Evolutionary conservation across 257 asterid species (phyloP).

Genomic region (Paulownia fortunei): DNA sequence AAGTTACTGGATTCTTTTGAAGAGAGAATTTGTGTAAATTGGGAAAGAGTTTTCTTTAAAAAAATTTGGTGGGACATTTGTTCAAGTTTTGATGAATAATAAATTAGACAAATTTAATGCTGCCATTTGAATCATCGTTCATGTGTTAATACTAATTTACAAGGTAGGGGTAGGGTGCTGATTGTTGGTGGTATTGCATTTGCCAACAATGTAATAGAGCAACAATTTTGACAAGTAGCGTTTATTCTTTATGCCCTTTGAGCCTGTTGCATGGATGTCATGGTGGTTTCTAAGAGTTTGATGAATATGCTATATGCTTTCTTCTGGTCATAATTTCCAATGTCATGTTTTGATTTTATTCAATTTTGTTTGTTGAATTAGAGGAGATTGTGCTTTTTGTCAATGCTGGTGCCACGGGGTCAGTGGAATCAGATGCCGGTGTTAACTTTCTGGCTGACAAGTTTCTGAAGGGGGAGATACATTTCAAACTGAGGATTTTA

Average conservation of each 20-base stretch:
- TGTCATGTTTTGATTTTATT: conserved; percentile 19
- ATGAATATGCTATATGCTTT: not conserved
- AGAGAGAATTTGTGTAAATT: not conserved
- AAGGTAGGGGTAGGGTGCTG: not conserved
- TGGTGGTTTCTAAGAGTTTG: conserved; percentile 2
- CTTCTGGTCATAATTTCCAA: too few species aligned
- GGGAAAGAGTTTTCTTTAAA: not conserved
- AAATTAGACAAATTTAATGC: not conserved
- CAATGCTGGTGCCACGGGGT: conserved; percentile 75
- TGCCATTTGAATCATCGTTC: not conserved
- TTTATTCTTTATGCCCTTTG: too few species aligned
- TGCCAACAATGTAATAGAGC: not conserved
- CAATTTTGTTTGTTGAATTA: conserved; percentile 41
- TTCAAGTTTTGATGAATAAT: not conserved
- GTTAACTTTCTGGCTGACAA: conserved; percentile 63
- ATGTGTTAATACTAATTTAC: not conserved
- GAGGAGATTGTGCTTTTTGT: conserved; percentile 76
- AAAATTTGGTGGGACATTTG: not conserved
- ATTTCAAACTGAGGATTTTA: conserved; percentile 77
- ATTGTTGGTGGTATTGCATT: not conserved
- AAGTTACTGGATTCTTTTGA: not conserved
- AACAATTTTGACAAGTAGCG: not conserved
- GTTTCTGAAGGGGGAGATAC: conserved; percentile 83
- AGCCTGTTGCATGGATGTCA: too few species aligned
- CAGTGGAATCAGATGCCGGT: conserved; percentile 54